phyloP scores from a whole-genome alignment of 805 yeast species.

The Metahyphopichia silvanorum region DNA sequence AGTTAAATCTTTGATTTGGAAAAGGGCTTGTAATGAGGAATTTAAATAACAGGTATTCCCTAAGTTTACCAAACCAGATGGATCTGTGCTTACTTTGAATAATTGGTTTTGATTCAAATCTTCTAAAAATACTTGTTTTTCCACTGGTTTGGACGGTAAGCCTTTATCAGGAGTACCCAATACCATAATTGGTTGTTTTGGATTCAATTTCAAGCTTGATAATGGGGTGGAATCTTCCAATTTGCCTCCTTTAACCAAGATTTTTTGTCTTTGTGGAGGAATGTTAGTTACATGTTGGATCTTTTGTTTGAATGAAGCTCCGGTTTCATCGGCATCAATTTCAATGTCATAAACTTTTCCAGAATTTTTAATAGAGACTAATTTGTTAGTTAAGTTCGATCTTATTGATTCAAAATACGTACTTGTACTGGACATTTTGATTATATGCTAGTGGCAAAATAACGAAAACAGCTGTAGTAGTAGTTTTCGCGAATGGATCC shows the following conservation, averaged over 20 bases:
- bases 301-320: conserved; percentile 61
- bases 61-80: conserved; percentile 64
- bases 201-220: conserved; percentile 51
- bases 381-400: not conserved
- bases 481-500: too few species aligned
- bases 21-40: conserved; percentile 61
- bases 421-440: conserved; percentile 1
- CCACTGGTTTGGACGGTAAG: conserved; percentile 50
- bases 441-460: too few species aligned
- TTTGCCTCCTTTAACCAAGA: conserved; percentile 86
- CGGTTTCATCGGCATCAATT: conserved; percentile 53
- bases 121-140: conserved; percentile 60
- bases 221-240: conserved; percentile 66
- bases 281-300: conserved; percentile 74
- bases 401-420: not conserved
- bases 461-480: too few species aligned
- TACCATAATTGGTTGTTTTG: conserved; percentile 74
- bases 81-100: conserved; percentile 40
- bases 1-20: conserved; percentile 41
- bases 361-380: conserved; percentile 35
- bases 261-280: conserved; percentile 88
- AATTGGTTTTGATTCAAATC: conserved; percentile 54
- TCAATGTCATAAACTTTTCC: conserved; percentile 39
- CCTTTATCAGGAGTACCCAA: conserved; percentile 84
- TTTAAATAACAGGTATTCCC: conserved; percentile 81